Percentiles rank a stretch among this genome's conserved stretches.
phyloP scores from a whole-genome alignment of 768 basidiomycete species.

The Pulveroboletus sp. region DNA sequence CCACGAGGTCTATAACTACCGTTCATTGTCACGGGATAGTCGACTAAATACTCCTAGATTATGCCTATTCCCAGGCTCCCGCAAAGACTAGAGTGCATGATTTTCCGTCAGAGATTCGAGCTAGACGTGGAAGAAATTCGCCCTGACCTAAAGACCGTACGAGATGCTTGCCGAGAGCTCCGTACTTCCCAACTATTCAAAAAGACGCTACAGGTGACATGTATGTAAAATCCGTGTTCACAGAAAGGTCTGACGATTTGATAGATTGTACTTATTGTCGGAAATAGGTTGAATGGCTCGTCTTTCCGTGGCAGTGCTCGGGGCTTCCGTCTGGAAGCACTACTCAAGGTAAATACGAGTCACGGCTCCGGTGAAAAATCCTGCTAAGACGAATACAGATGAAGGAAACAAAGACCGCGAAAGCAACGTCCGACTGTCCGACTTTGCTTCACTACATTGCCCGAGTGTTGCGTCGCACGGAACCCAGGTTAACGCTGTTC shows the following conservation, averaged over 20 bases:
- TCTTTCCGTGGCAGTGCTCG: slow-evolving; percentile 79
- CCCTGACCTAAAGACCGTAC: slow-evolving; percentile 72
- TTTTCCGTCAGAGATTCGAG: slow-evolving; percentile 78
- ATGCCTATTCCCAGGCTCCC: slow-evolving; percentile 71
- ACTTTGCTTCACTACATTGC: slow-evolving; percentile 92
- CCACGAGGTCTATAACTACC: slow-evolving; percentile 47
- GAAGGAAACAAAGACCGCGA: slow-evolving; percentile 77
- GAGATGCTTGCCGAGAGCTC: slow-evolving; percentile 67
- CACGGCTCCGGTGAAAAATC: neutral
- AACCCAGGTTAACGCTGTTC: slow-evolving; percentile 64
- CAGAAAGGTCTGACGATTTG: neutral
- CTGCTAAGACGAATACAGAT: slow-evolving; percentile 42
- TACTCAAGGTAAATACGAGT: slow-evolving; percentile 61
- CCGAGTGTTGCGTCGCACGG: slow-evolving; percentile 59
- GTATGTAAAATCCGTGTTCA: neutral
- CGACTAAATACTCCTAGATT: slow-evolving; percentile 45
- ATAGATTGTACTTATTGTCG: slow-evolving; percentile 69
- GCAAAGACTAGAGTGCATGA: slow-evolving; percentile 74
- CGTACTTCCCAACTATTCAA: slow-evolving; percentile 61
- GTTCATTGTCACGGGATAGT: neutral
- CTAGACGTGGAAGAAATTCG: slow-evolving; percentile 79
- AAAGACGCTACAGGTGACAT: slow-evolving; percentile 56
- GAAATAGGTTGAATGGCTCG: slow-evolving; percentile 78
- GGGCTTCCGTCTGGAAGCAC: slow-evolving; percentile 80
- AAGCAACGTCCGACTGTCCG: slow-evolving; percentile 64